A percentile compares a stretch with the other conserved stretches of the same genome.
These are phyloP conservation scores for Suillus americanus DNA, from an alignment of 768 basidiomycete species.

Conservation along the genomic window DNA sequence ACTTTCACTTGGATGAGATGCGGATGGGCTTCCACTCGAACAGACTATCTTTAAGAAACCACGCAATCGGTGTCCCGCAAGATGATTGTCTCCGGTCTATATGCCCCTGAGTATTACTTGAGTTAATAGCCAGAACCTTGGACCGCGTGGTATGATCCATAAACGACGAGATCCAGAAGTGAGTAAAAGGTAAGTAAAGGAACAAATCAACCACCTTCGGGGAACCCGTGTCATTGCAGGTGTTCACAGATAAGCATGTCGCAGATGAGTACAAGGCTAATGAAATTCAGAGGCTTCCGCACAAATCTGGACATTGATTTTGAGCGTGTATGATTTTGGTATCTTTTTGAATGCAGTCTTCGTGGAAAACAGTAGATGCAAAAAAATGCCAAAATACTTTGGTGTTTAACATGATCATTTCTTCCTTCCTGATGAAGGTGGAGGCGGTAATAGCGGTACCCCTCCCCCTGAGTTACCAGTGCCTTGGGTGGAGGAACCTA, in stretches of 20 bases:
- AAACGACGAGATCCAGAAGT: neutral
- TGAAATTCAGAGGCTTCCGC: neutral
- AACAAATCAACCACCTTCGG: neutral
- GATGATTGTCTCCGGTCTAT: neutral
- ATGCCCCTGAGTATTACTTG: neutral
- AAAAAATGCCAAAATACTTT: neutral
- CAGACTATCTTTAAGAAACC: neutral
- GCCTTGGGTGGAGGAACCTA: conserved; percentile 34
- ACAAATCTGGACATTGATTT: neutral
- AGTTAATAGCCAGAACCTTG: neutral
- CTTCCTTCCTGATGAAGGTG: conserved; percentile 62
- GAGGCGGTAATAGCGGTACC: conserved; percentile 81
- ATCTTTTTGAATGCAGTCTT: neutral
- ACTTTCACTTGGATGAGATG: neutral
- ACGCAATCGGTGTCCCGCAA: neutral
- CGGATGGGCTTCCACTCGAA: neutral
- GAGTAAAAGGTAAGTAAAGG: neutral
- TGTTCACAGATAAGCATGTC: neutral
- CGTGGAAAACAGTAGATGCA: neutral
- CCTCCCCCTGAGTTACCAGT: conserved; percentile 35
- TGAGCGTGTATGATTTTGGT: neutral
- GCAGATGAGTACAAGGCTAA: neutral
- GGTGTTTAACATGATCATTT: conserved; percentile 30
- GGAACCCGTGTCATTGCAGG: neutral
- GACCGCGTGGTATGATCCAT: neutral